Percentiles rank a stretch among this genome's conserved stretches.
phyloP scores from a whole-genome alignment of 257 asterid genomes.

The Nicotiana obtusifolia region DNA sequence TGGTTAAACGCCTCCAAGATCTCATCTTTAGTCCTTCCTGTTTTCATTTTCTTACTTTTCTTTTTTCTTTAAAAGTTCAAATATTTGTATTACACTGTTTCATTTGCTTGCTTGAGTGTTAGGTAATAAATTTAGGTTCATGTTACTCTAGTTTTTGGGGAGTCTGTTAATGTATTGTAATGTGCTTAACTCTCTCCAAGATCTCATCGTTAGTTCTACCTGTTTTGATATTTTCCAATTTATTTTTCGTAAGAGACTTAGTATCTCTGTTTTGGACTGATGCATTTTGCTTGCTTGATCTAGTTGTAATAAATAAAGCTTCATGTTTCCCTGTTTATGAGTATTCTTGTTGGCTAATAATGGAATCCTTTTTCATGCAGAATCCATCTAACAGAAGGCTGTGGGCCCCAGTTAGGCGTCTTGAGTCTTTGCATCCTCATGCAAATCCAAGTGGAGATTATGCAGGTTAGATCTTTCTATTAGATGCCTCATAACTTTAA shows the following conservation, averaged over 20 bases:
- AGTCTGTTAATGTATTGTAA: too few species aligned
- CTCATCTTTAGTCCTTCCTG: slow-evolving; percentile 23
- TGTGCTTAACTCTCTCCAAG: slow-evolving; percentile 23
- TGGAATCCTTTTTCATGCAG: slow-evolving; percentile 34
- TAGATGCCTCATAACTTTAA: slow-evolving; percentile 9
- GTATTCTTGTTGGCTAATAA: slow-evolving; percentile 4
- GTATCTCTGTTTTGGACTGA: background rate
- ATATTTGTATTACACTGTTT: too few species aligned
- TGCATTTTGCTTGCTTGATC: background rate
- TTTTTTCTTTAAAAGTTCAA: too few species aligned
- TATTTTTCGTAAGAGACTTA: background rate
- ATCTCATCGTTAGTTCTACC: slow-evolving; percentile 33
- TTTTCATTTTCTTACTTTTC: background rate
- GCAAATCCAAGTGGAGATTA: slow-evolving; percentile 78
- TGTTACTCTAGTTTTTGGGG: too few species aligned
- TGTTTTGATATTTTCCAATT: background rate
- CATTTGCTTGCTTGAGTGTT: too few species aligned
- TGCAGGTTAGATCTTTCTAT: slow-evolving; percentile 65
- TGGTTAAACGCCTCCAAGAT: slow-evolving; percentile 30
- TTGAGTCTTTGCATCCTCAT: slow-evolving; percentile 67
- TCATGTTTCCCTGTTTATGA: background rate
- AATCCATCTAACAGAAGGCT: slow-evolving; percentile 55
- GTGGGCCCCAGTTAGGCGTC: slow-evolving; percentile 81
- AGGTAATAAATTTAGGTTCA: too few species aligned
- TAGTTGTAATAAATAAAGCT: background rate